Conservation (phyloP, 257 asterid genomes). For the Voacanga thouarsii region DNA sequence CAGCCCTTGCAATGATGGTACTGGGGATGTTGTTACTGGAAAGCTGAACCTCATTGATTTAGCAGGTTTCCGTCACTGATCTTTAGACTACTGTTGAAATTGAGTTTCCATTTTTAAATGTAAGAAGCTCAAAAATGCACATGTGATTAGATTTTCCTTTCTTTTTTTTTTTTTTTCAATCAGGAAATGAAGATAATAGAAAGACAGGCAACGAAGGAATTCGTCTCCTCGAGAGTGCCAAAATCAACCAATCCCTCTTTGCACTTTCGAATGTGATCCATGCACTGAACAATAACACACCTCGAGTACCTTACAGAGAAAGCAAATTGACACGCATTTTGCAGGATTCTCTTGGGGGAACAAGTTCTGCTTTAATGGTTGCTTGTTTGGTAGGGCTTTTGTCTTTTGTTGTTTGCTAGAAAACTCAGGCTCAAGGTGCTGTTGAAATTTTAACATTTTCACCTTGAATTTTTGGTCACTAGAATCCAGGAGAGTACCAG, state of each 20-base stretch:
- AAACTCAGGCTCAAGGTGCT: not conserved
- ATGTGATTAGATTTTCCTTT: not conserved
- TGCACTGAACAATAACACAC: slow-evolving; percentile 64
- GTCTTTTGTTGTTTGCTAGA: not conserved
- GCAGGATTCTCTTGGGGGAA: slow-evolving; percentile 96
- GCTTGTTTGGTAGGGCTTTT: slow-evolving; percentile 70
- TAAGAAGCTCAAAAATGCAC: not conserved
- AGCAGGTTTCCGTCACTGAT: slow-evolving; percentile 56
- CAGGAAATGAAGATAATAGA: slow-evolving; percentile 89
- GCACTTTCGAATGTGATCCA: slow-evolving; percentile 82
- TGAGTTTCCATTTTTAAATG: not conserved
- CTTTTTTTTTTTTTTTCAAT: slow-evolving; percentile 7
- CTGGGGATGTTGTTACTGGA: slow-evolving; percentile 40
- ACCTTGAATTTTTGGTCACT: not conserved
- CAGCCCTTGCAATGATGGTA: slow-evolving; percentile 36
- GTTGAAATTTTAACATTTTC: not conserved
- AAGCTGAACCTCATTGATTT: slow-evolving; percentile 89
- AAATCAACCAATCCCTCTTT: slow-evolving; percentile 90
- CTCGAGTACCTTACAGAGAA: slow-evolving; percentile 79
- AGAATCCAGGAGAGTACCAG: slow-evolving; percentile 95
- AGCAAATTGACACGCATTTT: slow-evolving; percentile 89
- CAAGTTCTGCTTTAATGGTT: slow-evolving; percentile 78
- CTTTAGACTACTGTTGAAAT: not conserved
- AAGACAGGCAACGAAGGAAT: slow-evolving; percentile 75
- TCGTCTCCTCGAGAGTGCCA: slow-evolving; percentile 87